phyloP scores from a whole-genome alignment of 208 protist species.

The Hexamita inflata region DNA sequence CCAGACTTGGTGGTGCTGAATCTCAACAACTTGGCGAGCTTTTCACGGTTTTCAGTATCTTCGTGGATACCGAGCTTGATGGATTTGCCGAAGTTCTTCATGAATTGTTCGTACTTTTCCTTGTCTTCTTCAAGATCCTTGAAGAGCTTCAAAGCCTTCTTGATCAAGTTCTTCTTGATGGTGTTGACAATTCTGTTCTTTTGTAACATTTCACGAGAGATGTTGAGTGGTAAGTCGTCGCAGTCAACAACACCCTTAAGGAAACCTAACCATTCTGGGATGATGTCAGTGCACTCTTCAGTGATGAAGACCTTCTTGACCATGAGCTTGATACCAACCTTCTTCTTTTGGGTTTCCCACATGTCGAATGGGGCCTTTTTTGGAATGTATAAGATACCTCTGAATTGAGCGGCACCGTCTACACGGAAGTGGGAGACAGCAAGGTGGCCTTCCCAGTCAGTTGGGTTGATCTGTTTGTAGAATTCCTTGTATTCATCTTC shows the following conservation, averaged over 20 bases:
- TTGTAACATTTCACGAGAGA: conserved; percentile 94
- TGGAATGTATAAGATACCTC: conserved; percentile 87
- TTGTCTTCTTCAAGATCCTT: conserved; percentile 79
- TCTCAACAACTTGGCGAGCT: conserved; percentile 82
- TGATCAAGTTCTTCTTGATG: conserved; percentile 93
- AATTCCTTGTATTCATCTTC: conserved; percentile 93
- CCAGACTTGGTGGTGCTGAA: conserved; percentile 71
- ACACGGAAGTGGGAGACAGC: conserved; percentile 86
- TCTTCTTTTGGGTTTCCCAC: conserved; percentile 76
- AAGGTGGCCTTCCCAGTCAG: conserved; percentile 78
- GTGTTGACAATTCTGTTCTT: conserved; percentile 91
- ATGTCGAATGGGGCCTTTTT: conserved; percentile 59
- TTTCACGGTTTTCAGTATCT: conserved; percentile 72
- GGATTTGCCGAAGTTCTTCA: conserved; percentile 80
- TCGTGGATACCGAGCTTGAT: conserved; percentile 89
- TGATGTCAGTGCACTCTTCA: conserved; percentile 87
- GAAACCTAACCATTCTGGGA: conserved; percentile 89
- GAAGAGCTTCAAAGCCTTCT: conserved; percentile 87
- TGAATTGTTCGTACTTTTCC: conserved; percentile 81
- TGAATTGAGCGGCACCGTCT: conserved; percentile 88
- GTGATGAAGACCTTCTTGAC: conserved; percentile 67
- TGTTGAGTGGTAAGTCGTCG: conserved; percentile 96
- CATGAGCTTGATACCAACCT: conserved; percentile 85
- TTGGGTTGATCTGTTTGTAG: conserved; percentile 81
- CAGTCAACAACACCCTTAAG: conserved; percentile 91